Evolutionary conservation across 192 early-diverging fungal species (phyloP), one percentile per base, ranked within the genome.

Genomic region (Rhizoclosmatium sp.): DNA sequence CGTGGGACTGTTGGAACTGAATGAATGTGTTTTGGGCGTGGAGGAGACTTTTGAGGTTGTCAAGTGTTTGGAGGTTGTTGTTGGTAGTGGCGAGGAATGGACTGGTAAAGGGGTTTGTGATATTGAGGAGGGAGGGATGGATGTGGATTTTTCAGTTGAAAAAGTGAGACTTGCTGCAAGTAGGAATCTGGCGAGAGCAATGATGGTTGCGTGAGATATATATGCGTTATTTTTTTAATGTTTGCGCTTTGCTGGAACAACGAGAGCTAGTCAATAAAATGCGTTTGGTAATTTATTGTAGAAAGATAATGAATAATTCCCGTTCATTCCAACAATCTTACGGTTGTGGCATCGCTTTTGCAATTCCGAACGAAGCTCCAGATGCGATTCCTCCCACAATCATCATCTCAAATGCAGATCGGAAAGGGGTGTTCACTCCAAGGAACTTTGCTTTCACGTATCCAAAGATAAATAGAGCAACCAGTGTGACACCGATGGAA

Each of bases 391-490:
- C 65, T 21, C 80, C 80, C n/a, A 81, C 68, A 42, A 81, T 45
- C n/a, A 69, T 71, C 80, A 79, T 81, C 60, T 79, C 69, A 73
- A 40, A 2, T 9, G 78, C 78, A 2, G 69, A 73, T 42, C 31
- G 31, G 39, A 71, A 40, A 1, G 62, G 59, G 39, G 46, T 39
- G 12, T 68, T 39, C 7, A 74, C 71, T 1, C 89, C 88, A 0
- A 91, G 72, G 2, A 88, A 76, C 2, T 76, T 46, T 3, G 84
- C 82, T 68, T 92, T 92, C 47, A 87, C 71, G 70, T 84, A 89
- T 2, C 92, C 92, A 76, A 92, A 92, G 16, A 91, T 59, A 69
- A 92, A 59, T 44, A 92, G 71, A 21, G 85, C 85, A 7, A 88
- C 54, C 16, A 85, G 65, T 0, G 92, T 92, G 4, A 86, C 69